Evolutionary conservation across 2,329 filamentous ascomycete genomes (phyloP).

Genomic region (Blastomyces gilchristii): DNA sequence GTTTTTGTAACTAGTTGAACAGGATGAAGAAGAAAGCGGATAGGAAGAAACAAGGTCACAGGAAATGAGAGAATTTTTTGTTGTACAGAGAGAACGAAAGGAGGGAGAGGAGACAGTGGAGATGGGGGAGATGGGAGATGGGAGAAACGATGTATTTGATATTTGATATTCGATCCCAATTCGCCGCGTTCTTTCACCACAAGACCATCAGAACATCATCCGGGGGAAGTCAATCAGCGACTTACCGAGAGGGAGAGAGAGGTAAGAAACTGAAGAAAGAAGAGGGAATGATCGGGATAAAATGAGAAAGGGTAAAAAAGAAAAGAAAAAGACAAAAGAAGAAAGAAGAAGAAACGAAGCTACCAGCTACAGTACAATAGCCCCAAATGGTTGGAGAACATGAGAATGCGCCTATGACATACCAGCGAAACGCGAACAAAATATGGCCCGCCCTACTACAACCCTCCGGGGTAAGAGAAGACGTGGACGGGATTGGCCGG

Average conservation of each 20-base stretch:
- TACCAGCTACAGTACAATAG: too few relatives aligned
- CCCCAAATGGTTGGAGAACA: too few relatives aligned
- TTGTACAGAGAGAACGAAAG: not conserved
- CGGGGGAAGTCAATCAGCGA: conserved; percentile 14
- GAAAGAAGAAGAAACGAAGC: not conserved
- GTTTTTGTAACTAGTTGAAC: too few relatives aligned
- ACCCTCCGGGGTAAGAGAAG: not conserved
- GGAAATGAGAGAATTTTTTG: not conserved
- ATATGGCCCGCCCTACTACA: too few relatives aligned
- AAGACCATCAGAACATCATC: too few relatives aligned
- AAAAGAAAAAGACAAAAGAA: not conserved
- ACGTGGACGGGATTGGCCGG: not conserved
- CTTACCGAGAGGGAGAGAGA: too few relatives aligned
- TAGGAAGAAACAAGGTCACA: not conserved
- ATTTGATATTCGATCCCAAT: not conserved
- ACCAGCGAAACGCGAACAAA: not conserved
- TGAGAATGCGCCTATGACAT: not conserved
- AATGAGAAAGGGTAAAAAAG: conserved; percentile 7
- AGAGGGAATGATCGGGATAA: conserved; percentile 12
- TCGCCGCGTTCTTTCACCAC: not conserved
- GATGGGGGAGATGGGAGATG: not conserved
- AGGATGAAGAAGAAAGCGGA: not conserved
- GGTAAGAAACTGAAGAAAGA: not conserved
- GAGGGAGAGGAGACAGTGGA: not conserved
- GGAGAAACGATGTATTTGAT: not conserved